Evolutionary conservation across 306 rosid species (phyloP).

Genomic region (Rubus parviflorus): DNA sequence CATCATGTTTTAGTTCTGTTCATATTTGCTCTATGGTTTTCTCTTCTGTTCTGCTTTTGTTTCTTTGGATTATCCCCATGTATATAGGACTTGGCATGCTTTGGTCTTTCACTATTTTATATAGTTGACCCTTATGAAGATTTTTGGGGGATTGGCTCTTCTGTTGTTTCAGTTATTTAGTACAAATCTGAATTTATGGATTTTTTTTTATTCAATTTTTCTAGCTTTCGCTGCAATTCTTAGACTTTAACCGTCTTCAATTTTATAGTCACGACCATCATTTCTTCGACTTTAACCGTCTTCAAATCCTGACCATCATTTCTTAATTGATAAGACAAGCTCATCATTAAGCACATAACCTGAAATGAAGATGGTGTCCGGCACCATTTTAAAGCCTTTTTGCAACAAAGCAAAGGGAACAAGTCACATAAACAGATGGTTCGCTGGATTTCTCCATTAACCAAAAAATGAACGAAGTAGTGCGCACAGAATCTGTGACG

Average conservation of each 20-base stretch:
- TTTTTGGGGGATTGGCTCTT: background rate
- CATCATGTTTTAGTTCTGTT: background rate
- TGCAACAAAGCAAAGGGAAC: no score
- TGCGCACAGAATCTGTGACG: no score
- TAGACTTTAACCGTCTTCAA: background rate
- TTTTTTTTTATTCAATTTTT: background rate
- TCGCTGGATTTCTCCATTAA: no score
- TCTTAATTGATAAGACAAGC: no score
- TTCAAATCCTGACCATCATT: no score
- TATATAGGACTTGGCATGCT: background rate
- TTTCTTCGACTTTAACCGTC: no score
- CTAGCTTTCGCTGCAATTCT: background rate
- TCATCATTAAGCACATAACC: no score
- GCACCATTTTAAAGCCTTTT: no score
- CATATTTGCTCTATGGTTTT: background rate
- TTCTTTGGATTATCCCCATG: background rate
- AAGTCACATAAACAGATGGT: no score
- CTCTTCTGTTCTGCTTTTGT: background rate
- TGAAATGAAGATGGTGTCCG: no score
- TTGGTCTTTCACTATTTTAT: background rate
- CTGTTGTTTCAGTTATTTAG: background rate
- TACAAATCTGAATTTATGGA: background rate
- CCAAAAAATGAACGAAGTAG: no score
- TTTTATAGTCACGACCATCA: no score
- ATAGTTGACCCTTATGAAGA: background rate